Evolutionary conservation across 2,329 filamentous ascomycete genomes (phyloP).

Genomic region (Emergomyces orientalis): DNA sequence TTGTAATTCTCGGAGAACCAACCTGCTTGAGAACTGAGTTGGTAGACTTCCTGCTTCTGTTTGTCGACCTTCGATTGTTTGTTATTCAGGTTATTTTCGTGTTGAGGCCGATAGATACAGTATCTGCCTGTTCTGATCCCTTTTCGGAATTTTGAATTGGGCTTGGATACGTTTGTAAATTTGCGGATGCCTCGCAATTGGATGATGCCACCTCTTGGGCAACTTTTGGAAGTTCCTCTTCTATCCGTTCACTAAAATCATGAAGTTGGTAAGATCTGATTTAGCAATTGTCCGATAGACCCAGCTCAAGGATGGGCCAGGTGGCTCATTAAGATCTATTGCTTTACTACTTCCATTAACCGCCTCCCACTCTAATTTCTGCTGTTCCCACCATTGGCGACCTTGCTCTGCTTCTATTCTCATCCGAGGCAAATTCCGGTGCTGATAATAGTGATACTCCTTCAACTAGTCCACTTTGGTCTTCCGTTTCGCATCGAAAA

Average conservation of each 20-base stretch:
- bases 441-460: constrained; percentile 10
- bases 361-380: not conserved
- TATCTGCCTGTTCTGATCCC: not conserved
- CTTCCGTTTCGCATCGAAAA: constrained; percentile 8
- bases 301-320: not conserved
- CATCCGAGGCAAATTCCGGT: constrained; percentile 3
- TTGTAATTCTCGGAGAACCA: constrained; percentile 1
- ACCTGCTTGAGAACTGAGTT: constrained; percentile 4
- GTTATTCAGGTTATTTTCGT: not conserved
- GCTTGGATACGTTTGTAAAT: not conserved
- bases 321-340: not conserved
- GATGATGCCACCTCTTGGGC: constrained; percentile 6
- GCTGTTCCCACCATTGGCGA: constrained; percentile 5
- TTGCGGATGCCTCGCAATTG: not conserved
- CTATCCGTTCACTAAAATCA: constrained; percentile 9
- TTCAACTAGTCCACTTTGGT: constrained; percentile 11
- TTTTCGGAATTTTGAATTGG: not conserved
- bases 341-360: not conserved
- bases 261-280: constrained; percentile 3
- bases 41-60: constrained; percentile 1
- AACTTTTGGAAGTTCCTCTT: constrained; percentile 8
- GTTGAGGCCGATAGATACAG: not conserved
- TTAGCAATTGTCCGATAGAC: not conserved
- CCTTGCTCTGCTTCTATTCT: not conserved
- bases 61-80: not conserved